phyloP scores from a whole-genome alignment of 208 protist species.

The Lotmaria passim region DNA sequence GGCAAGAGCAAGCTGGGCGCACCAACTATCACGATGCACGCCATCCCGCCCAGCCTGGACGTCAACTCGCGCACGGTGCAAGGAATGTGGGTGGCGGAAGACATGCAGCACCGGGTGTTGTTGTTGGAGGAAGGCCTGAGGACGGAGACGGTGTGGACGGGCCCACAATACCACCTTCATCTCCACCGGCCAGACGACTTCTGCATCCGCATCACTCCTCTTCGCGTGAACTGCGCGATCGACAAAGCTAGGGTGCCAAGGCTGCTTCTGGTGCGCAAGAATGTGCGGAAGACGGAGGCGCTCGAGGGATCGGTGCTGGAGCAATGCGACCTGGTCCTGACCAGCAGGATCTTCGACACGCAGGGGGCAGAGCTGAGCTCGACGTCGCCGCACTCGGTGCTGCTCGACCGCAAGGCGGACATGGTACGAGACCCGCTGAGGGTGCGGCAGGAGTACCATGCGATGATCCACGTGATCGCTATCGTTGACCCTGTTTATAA shows the following conservation, averaged over 20 bases:
- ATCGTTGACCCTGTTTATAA: slow-evolving; percentile 25
- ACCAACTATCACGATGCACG: slow-evolving; percentile 23
- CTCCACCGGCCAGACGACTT: slow-evolving; percentile 47
- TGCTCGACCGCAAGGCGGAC: slow-evolving; percentile 39
- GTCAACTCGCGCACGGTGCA: slow-evolving; percentile 21
- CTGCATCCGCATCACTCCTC: slow-evolving; percentile 31
- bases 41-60: slow-evolving; percentile 12
- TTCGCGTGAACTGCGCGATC: too few relatives aligned
- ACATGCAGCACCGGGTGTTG: neutral
- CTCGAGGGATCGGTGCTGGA: slow-evolving; percentile 23
- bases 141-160: slow-evolving; percentile 12
- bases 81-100: slow-evolving; percentile 1
- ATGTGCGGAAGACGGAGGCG: neutral
- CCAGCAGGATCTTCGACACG: slow-evolving; percentile 43
- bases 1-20: neutral
- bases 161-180: slow-evolving; percentile 55
- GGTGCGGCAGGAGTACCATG: slow-evolving; percentile 23
- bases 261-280: slow-evolving; percentile 21
- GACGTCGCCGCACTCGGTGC: slow-evolving; percentile 51
- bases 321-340: slow-evolving; percentile 47
- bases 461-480: slow-evolving; percentile 35
- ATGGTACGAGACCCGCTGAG: slow-evolving; percentile 31
- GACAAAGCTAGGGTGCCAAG: too few relatives aligned
- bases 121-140: neutral
- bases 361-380: slow-evolving; percentile 65